phyloP scores from a whole-genome alignment of 176 grass and related monocot genomes.

The Themeda triandra region DNA sequence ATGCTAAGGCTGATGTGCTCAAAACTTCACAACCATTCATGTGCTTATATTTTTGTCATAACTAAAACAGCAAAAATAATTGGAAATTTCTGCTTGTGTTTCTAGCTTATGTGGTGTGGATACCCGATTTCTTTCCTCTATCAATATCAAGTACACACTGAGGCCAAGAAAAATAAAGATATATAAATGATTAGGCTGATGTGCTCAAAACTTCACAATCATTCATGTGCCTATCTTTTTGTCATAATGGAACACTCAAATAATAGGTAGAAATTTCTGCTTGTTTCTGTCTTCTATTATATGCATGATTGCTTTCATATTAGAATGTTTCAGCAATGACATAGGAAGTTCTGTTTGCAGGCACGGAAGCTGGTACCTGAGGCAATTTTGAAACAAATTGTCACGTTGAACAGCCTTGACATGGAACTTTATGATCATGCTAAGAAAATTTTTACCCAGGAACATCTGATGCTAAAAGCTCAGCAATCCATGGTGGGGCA shows the following conservation, averaged over 20 bases:
- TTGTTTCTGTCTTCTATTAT: not conserved
- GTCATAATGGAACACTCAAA: not conserved
- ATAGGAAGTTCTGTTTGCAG: constrained; percentile 46
- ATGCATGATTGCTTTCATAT: not conserved
- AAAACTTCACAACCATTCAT: not conserved
- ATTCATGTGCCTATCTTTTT: not conserved
- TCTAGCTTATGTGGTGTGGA: not conserved
- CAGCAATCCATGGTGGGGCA: constrained; percentile 29
- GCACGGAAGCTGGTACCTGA: constrained; percentile 60
- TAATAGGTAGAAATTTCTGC: not conserved
- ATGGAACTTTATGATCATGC: constrained; percentile 86
- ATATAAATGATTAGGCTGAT: not conserved
- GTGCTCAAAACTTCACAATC: not conserved
- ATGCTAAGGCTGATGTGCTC: not conserved
- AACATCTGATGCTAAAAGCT: constrained; percentile 48
- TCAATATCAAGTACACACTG: not conserved
- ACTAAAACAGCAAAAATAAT: not conserved
- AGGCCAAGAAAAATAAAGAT: not conserved
- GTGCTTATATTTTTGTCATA: not conserved
- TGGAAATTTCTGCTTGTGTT: not conserved
- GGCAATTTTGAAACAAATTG: constrained; percentile 71
- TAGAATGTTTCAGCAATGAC: constrained; percentile 20
- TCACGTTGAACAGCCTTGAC: constrained; percentile 80
- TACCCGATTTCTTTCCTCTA: not conserved
- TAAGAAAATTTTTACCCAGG: constrained; percentile 73